Evolutionary conservation across 345 rosid genomes (phyloP).

Genomic region (Eutrema heterophyllum): DNA sequence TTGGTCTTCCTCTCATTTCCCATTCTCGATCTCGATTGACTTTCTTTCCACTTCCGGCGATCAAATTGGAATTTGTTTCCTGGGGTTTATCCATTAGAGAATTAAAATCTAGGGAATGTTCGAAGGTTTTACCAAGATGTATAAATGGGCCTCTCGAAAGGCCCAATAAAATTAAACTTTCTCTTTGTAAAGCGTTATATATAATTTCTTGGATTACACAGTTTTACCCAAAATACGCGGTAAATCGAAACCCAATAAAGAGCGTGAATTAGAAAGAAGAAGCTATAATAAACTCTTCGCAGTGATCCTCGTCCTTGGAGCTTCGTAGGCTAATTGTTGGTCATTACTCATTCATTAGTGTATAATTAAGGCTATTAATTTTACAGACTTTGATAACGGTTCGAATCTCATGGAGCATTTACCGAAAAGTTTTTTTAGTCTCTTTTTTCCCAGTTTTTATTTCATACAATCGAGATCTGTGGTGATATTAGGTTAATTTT

Average conservation of each 20-base stretch:
- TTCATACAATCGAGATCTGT: slow-evolving; percentile 2
- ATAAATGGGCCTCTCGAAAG: neutral
- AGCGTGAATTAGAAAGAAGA: neutral
- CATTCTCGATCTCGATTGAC: slow-evolving; percentile 14
- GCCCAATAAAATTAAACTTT: neutral
- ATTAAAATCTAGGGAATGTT: too few species aligned
- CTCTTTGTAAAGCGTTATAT: neutral
- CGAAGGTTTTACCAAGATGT: neutral
- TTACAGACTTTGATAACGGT: neutral
- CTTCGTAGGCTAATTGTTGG: neutral
- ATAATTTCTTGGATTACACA: too few species aligned
- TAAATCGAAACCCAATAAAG: neutral
- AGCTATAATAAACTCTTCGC: neutral
- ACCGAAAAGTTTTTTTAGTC: neutral
- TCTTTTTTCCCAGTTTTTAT: neutral
- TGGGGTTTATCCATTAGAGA: slow-evolving; percentile 3
- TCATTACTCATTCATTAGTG: neutral
- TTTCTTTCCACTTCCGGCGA: neutral
- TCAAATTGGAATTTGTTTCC: neutral
- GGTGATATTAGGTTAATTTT: neutral
- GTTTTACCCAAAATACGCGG: neutral
- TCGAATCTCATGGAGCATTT: neutral
- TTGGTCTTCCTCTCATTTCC: slow-evolving; percentile 16
- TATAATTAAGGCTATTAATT: too few species aligned
- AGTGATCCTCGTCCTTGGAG: neutral